Conservation (phyloP, 179 eudicot species). For the Silene coronaria region DNA sequence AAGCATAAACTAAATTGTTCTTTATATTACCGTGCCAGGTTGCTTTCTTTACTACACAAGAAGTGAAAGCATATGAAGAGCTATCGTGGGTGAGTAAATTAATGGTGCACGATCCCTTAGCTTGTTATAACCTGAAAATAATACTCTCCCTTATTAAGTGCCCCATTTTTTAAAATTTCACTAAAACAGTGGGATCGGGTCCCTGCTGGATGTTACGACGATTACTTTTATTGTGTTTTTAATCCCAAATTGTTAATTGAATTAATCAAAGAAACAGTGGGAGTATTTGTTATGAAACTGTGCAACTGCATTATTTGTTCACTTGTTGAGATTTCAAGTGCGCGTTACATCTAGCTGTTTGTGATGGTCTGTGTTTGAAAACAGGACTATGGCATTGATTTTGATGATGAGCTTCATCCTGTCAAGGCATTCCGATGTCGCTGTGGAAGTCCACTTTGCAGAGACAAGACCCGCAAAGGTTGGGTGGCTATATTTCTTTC, state of each 20-base stretch:
- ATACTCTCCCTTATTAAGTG: neutral
- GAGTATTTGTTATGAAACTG: neutral
- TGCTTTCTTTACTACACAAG: conserved; percentile 38
- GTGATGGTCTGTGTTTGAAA: conserved; percentile 4
- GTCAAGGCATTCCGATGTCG: conserved; percentile 61
- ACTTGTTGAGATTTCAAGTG: neutral
- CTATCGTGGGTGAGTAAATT: conserved; percentile 38
- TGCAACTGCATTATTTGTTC: neutral
- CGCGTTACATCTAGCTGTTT: neutral
- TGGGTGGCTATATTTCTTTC: conserved; percentile 17
- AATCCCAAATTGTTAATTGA: neutral
- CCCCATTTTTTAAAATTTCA: neutral
- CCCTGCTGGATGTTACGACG: neutral
- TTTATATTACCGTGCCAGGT: conserved; percentile 21
- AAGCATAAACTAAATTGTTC: neutral
- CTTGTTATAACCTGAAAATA: neutral
- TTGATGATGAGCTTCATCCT: conserved; percentile 53
- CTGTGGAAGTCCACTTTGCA: conserved; percentile 52
- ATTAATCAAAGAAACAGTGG: neutral
- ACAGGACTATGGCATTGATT: conserved; percentile 78
- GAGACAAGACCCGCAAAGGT: conserved; percentile 37
- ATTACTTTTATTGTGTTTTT: neutral
- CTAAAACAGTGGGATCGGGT: neutral
- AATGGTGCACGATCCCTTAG: neutral
- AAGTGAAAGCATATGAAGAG: conserved; percentile 43